A percentile compares a stretch with the other conserved stretches of the same genome.
phyloP scores from a whole-genome alignment of 495 filamentous ascomycete species.

The Aspergillus egyptiacus region DNA sequence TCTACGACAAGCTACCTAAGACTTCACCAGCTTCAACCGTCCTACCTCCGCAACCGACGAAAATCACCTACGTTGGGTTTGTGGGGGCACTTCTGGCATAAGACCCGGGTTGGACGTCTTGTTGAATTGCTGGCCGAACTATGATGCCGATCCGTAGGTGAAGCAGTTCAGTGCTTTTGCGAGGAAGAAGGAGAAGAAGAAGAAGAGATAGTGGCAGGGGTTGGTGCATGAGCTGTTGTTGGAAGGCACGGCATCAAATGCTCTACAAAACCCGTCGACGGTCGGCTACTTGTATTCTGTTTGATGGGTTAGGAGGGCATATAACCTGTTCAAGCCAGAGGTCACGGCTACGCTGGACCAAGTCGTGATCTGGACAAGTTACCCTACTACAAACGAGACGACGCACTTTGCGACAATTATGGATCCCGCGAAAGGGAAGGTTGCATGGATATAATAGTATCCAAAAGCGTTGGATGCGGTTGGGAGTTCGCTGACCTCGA shows the following conservation, averaged over 20 bases:
- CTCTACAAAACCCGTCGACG: slow-evolving; percentile 40
- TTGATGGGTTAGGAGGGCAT: slow-evolving; percentile 37
- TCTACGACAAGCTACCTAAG: slow-evolving; percentile 49
- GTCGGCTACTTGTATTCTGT: slow-evolving; percentile 56
- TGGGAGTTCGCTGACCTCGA: background rate
- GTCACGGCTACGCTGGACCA: slow-evolving; percentile 25
- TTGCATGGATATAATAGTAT: slow-evolving; percentile 38
- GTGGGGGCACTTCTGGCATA: slow-evolving; percentile 56
- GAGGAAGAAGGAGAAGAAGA: slow-evolving; percentile 21
- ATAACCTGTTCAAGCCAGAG: background rate
- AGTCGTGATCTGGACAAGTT: slow-evolving; percentile 40
- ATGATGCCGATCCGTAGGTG: slow-evolving; percentile 31
- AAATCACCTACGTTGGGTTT: slow-evolving; percentile 58
- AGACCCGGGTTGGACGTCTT: slow-evolving; percentile 50
- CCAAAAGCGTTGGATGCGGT: background rate
- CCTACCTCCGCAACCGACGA: slow-evolving; percentile 49
- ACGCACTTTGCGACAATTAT: slow-evolving; percentile 51
- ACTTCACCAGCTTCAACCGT: slow-evolving; percentile 19
- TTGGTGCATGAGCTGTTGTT: slow-evolving; percentile 15
- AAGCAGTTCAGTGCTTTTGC: slow-evolving; percentile 37
- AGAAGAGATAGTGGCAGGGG: background rate
- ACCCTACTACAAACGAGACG: slow-evolving; percentile 46
- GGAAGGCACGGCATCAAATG: slow-evolving; percentile 20
- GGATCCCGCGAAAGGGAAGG: slow-evolving; percentile 41
- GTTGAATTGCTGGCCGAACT: slow-evolving; percentile 58